These are phyloP conservation scores for Canariomyces notabilis DNA, from an alignment of 2,329 filamentous ascomycete genomes.

Conservation along the genomic window DNA sequence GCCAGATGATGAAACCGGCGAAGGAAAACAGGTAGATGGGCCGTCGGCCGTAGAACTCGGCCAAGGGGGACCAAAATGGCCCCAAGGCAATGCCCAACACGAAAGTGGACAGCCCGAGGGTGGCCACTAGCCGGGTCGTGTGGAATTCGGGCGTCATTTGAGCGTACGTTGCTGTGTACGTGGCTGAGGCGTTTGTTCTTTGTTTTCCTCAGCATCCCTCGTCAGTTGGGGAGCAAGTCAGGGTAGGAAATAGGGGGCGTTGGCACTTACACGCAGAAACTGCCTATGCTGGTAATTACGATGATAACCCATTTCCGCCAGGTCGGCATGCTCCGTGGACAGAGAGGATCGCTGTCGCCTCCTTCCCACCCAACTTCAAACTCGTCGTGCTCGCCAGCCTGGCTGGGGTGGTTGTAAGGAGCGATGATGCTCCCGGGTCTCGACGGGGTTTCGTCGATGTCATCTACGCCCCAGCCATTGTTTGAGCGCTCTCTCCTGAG, in stretches of 20 bases:
- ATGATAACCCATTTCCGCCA: conserved; percentile 76
- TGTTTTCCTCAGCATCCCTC: background rate
- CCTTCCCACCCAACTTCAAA: conserved; percentile 70
- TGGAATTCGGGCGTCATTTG: conserved; percentile 73
- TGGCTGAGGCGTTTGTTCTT: conserved; percentile 79
- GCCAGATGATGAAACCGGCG: conserved; percentile 68
- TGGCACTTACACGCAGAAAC: conserved; percentile 79
- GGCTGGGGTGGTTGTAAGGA: conserved; percentile 6
- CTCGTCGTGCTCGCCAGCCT: conserved; percentile 34
- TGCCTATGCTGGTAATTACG: conserved; percentile 65
- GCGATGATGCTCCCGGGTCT: background rate
- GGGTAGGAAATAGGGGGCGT: background rate
- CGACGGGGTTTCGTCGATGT: conserved; percentile 20
- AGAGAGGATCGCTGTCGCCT: conserved; percentile 64
- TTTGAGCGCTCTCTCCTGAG: conserved; percentile 35
- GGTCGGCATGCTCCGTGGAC: conserved; percentile 63
- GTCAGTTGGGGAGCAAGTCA: too few relatives aligned
- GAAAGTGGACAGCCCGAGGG: conserved; percentile 75
- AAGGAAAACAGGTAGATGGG: conserved; percentile 77
- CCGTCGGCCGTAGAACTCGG: conserved; percentile 76
- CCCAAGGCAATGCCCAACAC: conserved; percentile 68
- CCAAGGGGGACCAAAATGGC: conserved; percentile 60
- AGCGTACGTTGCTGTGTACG: conserved; percentile 78
- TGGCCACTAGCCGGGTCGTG: conserved; percentile 65
- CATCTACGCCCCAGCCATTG: conserved; percentile 41